phyloP scores from a whole-genome alignment of 2,329 filamentous ascomycete species.

The Talaromyces atroroseus region DNA sequence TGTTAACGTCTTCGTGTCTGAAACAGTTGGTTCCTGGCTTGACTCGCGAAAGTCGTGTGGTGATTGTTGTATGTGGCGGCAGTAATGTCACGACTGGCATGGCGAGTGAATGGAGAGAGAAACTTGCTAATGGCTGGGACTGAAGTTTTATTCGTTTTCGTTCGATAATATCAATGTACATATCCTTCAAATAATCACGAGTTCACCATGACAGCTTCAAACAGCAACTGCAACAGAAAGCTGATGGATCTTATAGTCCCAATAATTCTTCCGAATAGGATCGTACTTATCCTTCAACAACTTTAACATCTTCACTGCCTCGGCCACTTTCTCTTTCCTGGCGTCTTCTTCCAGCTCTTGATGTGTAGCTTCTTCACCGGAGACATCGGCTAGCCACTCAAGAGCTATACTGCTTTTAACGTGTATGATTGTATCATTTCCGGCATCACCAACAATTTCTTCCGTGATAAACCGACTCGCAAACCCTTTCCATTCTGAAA shows the following conservation, averaged over 20 bases:
- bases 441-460: constrained; percentile 33
- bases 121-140: constrained; percentile 37
- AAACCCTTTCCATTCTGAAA: constrained; percentile 49
- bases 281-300: constrained; percentile 82
- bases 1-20: constrained; percentile 40
- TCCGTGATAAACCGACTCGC: constrained; percentile 50
- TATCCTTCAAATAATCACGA: background rate
- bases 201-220: background rate
- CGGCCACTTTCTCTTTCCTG: constrained; percentile 22
- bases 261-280: constrained; percentile 84
- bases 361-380: constrained; percentile 36
- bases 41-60: constrained; percentile 64
- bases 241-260: constrained; percentile 65
- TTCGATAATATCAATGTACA: background rate
- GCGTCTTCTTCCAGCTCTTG: constrained; percentile 27
- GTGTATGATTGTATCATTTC: constrained; percentile 23
- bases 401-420: constrained; percentile 58
- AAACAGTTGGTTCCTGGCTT: constrained; percentile 59
- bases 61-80: constrained; percentile 80
- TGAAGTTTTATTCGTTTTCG: background rate
- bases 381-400: constrained; percentile 46
- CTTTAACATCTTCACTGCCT: constrained; percentile 64
- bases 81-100: constrained; percentile 60
- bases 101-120: constrained; percentile 53
- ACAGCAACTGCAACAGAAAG: background rate